Percentiles rank a stretch among this genome's conserved stretches.
Evolutionary conservation across 148 eudicot species (phyloP).

Genomic region (Linanthus parryae): DNA sequence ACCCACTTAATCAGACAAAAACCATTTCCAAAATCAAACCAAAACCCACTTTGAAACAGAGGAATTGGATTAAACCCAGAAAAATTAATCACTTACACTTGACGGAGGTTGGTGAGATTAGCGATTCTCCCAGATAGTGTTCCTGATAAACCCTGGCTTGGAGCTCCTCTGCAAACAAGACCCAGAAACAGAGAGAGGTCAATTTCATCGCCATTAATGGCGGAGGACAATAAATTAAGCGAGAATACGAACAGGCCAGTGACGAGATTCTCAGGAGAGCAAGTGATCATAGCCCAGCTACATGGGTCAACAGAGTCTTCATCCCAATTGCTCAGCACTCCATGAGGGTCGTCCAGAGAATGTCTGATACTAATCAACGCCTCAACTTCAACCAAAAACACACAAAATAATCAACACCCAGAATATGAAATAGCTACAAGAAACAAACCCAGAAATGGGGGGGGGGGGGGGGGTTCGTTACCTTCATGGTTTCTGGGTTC

Average conservation of each 20-base stretch:
- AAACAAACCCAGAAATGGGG: background rate
- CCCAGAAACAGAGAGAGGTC: background rate
- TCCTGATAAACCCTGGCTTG: constrained; percentile 91
- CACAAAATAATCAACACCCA: background rate
- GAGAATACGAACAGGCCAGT: constrained; percentile 52
- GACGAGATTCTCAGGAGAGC: constrained; percentile 72
- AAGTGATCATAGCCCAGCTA: constrained; percentile 97
- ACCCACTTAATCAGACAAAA: too few relatives aligned
- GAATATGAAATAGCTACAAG: background rate
- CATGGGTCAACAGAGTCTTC: constrained; percentile 97
- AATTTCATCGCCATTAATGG: background rate
- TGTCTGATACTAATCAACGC: constrained; percentile 64
- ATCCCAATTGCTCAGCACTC: constrained; percentile 84
- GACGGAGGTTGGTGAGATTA: constrained; percentile 77
- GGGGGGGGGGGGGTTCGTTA: background rate
- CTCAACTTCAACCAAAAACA: constrained; percentile 38
- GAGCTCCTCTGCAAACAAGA: constrained; percentile 63
- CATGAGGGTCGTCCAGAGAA: constrained; percentile 62
- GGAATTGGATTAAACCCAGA: too few relatives aligned
- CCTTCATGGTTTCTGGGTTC: constrained; percentile 86
- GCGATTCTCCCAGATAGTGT: constrained; percentile 57
- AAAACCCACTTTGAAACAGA: too few relatives aligned
- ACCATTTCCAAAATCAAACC: too few relatives aligned
- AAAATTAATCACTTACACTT: constrained; percentile 48
- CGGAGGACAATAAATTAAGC: background rate